These are phyloP conservation scores for Paraglomus occultum DNA, from an alignment of 192 early-diverging fungal species.

Conservation along the genomic window DNA sequence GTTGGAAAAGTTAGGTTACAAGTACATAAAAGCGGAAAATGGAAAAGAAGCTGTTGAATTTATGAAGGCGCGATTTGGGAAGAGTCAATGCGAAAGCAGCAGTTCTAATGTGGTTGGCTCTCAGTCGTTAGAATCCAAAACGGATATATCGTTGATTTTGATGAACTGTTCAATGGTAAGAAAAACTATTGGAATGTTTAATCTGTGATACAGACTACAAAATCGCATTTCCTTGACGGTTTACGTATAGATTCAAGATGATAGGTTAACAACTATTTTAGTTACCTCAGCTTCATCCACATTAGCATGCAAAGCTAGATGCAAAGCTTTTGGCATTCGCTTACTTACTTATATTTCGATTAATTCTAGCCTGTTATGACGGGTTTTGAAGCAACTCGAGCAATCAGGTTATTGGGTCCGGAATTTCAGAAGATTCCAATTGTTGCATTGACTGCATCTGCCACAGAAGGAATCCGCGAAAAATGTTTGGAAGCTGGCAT, in stretches of 20 bases:
- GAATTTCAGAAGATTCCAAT: constrained; percentile 47
- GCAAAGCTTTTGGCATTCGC: too few species aligned
- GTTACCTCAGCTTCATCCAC: too few species aligned
- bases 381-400: too few species aligned
- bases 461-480: constrained; percentile 47
- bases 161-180: constrained; percentile 58
- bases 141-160: constrained; percentile 38
- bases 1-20: constrained; percentile 53
- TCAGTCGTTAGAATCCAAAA: background rate
- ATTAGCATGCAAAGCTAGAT: too few species aligned
- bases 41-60: constrained; percentile 51
- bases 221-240: too few species aligned
- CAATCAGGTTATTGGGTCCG: background rate
- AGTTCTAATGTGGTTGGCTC: background rate
- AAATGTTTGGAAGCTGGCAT: constrained; percentile 56
- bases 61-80: constrained; percentile 19
- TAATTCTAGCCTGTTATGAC: too few species aligned
- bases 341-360: too few species aligned
- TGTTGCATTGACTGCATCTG: constrained; percentile 55
- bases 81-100: too few species aligned
- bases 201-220: too few species aligned
- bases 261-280: too few species aligned
- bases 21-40: constrained; percentile 47
- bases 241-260: too few species aligned
- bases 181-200: too few species aligned